Evolutionary conservation across 2,329 filamentous ascomycete species (phyloP).

Genomic region (Mycosphaerella sp.): DNA sequence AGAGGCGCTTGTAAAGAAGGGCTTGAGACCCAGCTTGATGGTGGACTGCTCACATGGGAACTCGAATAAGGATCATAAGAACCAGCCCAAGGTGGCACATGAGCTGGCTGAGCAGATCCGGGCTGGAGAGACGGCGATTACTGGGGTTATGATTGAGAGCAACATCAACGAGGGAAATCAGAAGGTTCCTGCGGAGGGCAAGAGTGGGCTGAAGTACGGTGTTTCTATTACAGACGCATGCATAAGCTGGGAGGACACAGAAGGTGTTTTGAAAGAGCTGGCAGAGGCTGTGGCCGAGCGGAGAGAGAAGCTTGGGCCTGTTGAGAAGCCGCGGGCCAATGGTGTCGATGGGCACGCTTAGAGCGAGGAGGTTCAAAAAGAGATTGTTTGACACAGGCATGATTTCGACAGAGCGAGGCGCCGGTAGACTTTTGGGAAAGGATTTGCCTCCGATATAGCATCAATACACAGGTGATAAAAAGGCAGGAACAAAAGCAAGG

Average conservation of each 20-base stretch:
- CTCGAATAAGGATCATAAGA: constrained; percentile 78
- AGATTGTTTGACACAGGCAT: too few relatives aligned
- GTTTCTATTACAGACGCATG: constrained; percentile 97
- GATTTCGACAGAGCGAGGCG: background rate
- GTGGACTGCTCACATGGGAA: constrained; percentile 98
- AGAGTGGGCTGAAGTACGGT: constrained; percentile 79
- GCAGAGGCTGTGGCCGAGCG: constrained; percentile 74
- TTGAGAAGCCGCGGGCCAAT: constrained; percentile 23
- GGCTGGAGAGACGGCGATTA: constrained; percentile 76
- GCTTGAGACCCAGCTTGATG: constrained; percentile 72
- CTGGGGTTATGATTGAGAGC: constrained; percentile 99
- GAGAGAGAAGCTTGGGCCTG: constrained; percentile 46
- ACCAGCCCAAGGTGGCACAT: constrained; percentile 89
- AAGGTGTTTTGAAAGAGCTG: constrained; percentile 67
- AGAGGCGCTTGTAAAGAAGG: constrained; percentile 66
- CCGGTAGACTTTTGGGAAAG: too few relatives aligned
- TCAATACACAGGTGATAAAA: too few relatives aligned
- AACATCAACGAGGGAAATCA: constrained; percentile 92
- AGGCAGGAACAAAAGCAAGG: too few relatives aligned
- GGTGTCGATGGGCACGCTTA: constrained; percentile 22
- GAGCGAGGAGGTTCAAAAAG: background rate
- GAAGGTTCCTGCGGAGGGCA: constrained; percentile 84
- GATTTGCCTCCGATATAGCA: too few relatives aligned
- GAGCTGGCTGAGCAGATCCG: constrained; percentile 77
- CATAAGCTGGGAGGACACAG: constrained; percentile 89